Percentiles rank a stretch among this genome's conserved stretches.
phyloP scores from a whole-genome alignment of 495 filamentous ascomycete genomes.

The Parathielavia hyrcaniae region DNA sequence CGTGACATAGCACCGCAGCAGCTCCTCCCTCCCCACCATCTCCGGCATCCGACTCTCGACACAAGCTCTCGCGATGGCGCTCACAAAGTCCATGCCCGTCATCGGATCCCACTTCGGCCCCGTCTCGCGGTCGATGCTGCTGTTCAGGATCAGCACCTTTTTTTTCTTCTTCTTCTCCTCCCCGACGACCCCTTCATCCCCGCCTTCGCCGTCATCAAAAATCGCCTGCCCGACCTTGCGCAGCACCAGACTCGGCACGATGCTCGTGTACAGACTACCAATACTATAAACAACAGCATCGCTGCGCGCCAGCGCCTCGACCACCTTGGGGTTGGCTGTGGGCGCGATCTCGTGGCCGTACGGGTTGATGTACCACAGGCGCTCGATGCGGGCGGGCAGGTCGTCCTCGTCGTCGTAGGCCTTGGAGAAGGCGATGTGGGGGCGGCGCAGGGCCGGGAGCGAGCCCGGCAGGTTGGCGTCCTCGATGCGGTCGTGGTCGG shows the following conservation, averaged over 20 bases:
- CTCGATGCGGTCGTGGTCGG: slow-evolving; percentile 48
- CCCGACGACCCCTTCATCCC: too few species aligned
- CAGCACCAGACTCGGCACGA: slow-evolving; percentile 70
- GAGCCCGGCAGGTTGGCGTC: slow-evolving; percentile 86
- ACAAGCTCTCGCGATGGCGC: slow-evolving; percentile 66
- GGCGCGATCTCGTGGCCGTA: slow-evolving; percentile 87
- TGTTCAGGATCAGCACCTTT: slow-evolving; percentile 84
- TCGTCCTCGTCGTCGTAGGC: slow-evolving; percentile 54
- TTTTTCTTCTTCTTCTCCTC: slow-evolving; percentile 41
- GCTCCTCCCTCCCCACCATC: slow-evolving; percentile 39
- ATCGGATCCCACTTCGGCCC: slow-evolving; percentile 56
- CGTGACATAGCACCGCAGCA: slow-evolving; percentile 59
- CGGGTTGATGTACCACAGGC: slow-evolving; percentile 96
- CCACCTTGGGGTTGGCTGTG: slow-evolving; percentile 68
- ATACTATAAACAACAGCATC: slow-evolving; percentile 81
- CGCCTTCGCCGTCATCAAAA: slow-evolving; percentile 12
- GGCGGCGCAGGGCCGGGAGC: slow-evolving; percentile 68
- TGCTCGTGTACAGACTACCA: slow-evolving; percentile 74
- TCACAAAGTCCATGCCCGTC: slow-evolving; percentile 69
- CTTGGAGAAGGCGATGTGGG: slow-evolving; percentile 77
- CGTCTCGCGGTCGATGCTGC: slow-evolving; percentile 77
- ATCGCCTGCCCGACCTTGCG: slow-evolving; percentile 56
- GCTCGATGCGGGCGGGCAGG: slow-evolving; percentile 66
- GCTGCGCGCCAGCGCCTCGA: slow-evolving; percentile 56
- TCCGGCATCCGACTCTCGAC: slow-evolving; percentile 36